Conservation (phyloP, 176 grass and related monocot genomes). For the Calamus simplicifolius region DNA sequence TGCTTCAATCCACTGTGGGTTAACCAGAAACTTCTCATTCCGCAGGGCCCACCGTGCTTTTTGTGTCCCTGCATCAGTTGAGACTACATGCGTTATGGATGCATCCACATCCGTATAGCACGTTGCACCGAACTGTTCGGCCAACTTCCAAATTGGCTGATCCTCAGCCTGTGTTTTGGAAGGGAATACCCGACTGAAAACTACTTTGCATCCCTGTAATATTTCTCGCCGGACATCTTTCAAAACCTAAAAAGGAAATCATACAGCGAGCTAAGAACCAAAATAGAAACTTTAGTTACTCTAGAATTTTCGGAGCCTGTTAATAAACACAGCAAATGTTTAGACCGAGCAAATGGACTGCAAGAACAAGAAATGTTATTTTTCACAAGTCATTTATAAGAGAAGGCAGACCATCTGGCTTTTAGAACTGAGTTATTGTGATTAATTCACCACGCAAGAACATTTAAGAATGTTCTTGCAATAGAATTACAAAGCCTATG, state of each 20-base stretch:
- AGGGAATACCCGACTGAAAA: conserved; percentile 75
- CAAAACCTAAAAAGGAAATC: conserved; percentile 37
- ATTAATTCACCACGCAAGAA: too few species aligned
- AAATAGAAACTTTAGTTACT: too few species aligned
- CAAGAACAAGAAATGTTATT: too few species aligned
- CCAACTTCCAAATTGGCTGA: conserved; percentile 74
- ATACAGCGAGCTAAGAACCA: too few species aligned
- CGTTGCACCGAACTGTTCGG: conserved; percentile 58
- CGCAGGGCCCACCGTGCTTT: conserved; percentile 49
- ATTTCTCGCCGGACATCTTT: conserved; percentile 46
- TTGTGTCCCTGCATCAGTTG: conserved; percentile 36
- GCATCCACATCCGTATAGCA: conserved; percentile 50
- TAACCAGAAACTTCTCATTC: conserved; percentile 68
- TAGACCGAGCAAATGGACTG: too few species aligned
- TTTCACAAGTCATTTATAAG: too few species aligned
- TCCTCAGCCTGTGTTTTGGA: conserved; percentile 21
- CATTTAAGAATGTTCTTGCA: too few species aligned
- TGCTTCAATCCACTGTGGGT: conserved; percentile 61
- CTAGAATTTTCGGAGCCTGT: too few species aligned
- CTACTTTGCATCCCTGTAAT: conserved; percentile 62
- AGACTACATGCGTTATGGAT: conserved; percentile 56
- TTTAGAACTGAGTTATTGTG: too few species aligned
- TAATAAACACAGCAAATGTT: too few species aligned
- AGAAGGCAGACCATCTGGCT: too few species aligned
- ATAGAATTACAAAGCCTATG: too few species aligned